Evolutionary conservation across 2,329 filamentous ascomycete genomes (phyloP), one percentile per base, ranked within the genome.

Genomic region (Penicillium glabrum): DNA sequence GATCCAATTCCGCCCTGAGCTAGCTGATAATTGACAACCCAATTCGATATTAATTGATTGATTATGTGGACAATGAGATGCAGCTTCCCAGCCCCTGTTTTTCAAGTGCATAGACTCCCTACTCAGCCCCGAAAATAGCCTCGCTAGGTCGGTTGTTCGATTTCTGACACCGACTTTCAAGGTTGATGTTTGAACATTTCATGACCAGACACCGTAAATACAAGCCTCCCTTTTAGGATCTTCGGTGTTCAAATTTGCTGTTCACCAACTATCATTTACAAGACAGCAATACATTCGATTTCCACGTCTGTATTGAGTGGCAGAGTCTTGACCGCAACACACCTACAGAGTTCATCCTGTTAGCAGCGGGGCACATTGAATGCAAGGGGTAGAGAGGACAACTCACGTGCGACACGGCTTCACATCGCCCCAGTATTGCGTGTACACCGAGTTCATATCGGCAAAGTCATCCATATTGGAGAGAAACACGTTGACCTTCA

Each of bases 301-400:
- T 96, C 92, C 24, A 96, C 87, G 58, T 91, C 87, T 43, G 92
- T 91, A 55, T 87, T 87, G 82, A 93, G 91, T 59, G 92, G 92
- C 62, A 96, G 83, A 67, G 90, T 86, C 82, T 95, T 93, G 63
- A 96, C 93, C 5, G 91, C 91, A 53, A 96, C 91, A 72, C 91
- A 96, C 29, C 68, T 73, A n/a, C 35, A 58, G 10, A n/a, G 45
- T 53, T 26, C 14, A 8, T 5, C 5, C 37, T 53, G n/a, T 31
- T 33, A 26, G 31, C 14, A 29, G 3, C 9, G 27, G 10, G 8
- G 3, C 27, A 29, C 27, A 29, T 29, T 11, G 1, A 23, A 48
- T 23, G 35, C 27, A 48, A 48, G 46, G 46, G 29, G n/a, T 6
- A 27, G 19, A 35, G n/a, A 27, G 9, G 8, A 33, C 21, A 31